Percentiles rank a stretch among this genome's conserved stretches.
Conservation (phyloP, 169 alveolate genomes). For the Perkinsus chesapeaki region DNA sequence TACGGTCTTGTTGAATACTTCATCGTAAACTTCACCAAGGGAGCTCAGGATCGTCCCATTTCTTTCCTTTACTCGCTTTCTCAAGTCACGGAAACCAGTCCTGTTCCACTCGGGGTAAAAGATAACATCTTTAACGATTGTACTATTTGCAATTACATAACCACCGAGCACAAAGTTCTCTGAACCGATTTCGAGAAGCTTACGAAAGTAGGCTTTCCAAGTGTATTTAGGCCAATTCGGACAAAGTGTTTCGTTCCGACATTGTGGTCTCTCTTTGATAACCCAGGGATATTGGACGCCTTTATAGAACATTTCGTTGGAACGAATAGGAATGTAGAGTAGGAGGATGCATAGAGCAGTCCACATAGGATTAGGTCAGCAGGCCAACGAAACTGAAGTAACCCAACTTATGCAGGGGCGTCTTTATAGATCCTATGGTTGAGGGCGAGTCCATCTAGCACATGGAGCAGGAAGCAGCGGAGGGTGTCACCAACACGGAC, state of each 20-base stretch:
- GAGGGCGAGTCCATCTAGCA: too few species aligned
- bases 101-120: neutral
- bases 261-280: neutral
- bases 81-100: neutral
- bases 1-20: neutral
- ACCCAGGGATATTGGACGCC: neutral
- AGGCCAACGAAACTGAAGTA: too few species aligned
- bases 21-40: neutral
- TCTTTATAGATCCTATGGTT: too few species aligned
- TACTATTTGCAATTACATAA: neutral
- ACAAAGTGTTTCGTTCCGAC: neutral
- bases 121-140: neutral
- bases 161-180: neutral
- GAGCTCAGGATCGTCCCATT: neutral
- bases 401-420: too few species aligned
- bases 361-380: too few species aligned
- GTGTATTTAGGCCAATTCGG: neutral
- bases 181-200: neutral
- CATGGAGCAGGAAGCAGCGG: too few species aligned
- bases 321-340: too few species aligned
- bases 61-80: neutral
- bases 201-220: neutral
- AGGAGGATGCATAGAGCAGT: too few species aligned
- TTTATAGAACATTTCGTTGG: neutral
- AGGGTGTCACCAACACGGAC: too few species aligned